Percentiles rank a stretch among this genome's conserved stretches.
Evolutionary conservation across 352 stramenopile genomes (phyloP).

Genomic region (Saprolegnia parasitica): DNA sequence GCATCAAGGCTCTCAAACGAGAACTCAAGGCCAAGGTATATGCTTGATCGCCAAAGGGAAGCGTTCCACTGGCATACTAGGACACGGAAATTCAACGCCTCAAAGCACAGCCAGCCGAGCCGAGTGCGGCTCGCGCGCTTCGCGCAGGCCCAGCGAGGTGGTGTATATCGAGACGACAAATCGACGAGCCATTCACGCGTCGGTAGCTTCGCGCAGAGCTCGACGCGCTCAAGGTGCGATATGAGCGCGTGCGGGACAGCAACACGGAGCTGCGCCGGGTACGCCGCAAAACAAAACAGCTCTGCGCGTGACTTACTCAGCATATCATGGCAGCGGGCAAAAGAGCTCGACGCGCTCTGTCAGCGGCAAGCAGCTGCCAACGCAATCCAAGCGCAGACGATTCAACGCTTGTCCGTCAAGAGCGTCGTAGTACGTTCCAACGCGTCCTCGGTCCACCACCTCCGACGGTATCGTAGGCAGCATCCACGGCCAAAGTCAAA

Average conservation of each 20-base stretch:
- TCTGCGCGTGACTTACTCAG: too few relatives aligned
- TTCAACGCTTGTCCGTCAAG: constrained; percentile 12
- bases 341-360: constrained; percentile 5
- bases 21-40: background rate
- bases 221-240: background rate
- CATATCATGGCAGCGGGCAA: background rate
- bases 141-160: too few relatives aligned
- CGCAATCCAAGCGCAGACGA: constrained; percentile 16
- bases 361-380: background rate
- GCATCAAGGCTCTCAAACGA: background rate
- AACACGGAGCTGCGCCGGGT: constrained; percentile 18
- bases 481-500: too few relatives aligned
- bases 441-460: too few relatives aligned
- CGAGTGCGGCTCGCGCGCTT: too few relatives aligned
- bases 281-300: too few relatives aligned
- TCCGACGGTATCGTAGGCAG: too few relatives aligned
- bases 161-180: too few relatives aligned
- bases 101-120: background rate
- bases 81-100: background rate
- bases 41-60: background rate
- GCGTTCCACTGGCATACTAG: background rate
- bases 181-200: too few relatives aligned
- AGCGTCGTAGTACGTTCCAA: background rate
- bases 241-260: background rate
- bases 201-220: constrained; percentile 4